phyloP scores from a whole-genome alignment of 768 basidiomycete species.

The Austroboletus eburneus region DNA sequence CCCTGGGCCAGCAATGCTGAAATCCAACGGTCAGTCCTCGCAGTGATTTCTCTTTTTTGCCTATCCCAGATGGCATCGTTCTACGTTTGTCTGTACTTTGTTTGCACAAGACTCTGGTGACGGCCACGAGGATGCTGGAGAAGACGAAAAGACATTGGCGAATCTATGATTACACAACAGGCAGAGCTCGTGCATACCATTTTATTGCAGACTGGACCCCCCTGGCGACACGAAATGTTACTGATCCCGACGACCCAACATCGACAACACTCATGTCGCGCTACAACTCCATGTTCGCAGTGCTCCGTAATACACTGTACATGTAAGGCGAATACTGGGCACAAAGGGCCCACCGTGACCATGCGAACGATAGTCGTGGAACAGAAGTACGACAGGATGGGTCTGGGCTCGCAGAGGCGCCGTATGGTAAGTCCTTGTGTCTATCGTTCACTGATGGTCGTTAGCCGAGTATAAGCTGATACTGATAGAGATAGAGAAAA shows the following conservation, averaged over 20 bases:
- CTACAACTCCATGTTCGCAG: conserved; percentile 87
- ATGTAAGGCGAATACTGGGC: conserved; percentile 83
- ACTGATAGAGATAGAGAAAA: conserved; percentile 76
- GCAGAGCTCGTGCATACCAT: neutral
- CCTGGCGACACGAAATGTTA: conserved; percentile 23
- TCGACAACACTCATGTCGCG: conserved; percentile 62
- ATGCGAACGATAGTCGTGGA: conserved; percentile 58
- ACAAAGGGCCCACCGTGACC: conserved; percentile 55
- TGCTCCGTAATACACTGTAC: conserved; percentile 80
- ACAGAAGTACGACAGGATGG: conserved; percentile 76
- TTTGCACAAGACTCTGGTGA: conserved; percentile 1
- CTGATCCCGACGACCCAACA: conserved; percentile 62
- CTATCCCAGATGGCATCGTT: conserved; percentile 72
- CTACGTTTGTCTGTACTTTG: conserved; percentile 45
- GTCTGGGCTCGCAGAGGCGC: conserved; percentile 68
- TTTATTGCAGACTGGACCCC: conserved; percentile 1
- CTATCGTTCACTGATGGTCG: neutral
- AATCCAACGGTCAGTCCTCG: conserved; percentile 45
- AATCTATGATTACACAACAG: neutral
- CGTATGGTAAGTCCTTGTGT: conserved; percentile 49
- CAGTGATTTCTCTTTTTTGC: conserved; percentile 82
- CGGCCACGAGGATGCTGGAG: conserved; percentile 12
- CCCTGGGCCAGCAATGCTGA: neutral
- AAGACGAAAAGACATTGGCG: conserved; percentile 10
- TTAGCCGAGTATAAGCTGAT: conserved; percentile 79